phyloP scores from a whole-genome alignment of 2,329 filamentous ascomycete genomes.

The Fusarium mangiferae region DNA sequence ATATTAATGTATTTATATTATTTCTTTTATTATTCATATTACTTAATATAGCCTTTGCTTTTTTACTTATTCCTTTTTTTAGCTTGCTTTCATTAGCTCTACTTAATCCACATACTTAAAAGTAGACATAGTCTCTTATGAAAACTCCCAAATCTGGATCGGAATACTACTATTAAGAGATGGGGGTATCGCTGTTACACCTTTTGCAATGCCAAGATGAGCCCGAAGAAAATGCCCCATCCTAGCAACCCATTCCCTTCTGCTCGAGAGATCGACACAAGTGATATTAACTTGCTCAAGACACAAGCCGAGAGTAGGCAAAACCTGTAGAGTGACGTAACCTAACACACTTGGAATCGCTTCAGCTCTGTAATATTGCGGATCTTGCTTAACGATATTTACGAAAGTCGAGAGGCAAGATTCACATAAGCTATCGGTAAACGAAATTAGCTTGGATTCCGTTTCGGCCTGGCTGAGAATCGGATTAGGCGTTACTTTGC shows the following conservation, averaged over 20 bases:
- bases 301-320: background rate
- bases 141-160: background rate
- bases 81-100: background rate
- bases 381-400: background rate
- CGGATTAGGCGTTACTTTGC: accelerated
- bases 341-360: background rate
- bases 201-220: background rate
- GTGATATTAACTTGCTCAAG: background rate
- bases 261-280: background rate
- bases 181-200: background rate
- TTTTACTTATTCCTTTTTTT: background rate
- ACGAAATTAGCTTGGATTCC: background rate
- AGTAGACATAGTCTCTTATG: background rate
- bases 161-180: background rate
- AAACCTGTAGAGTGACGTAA: background rate
- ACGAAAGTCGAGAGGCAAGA: background rate
- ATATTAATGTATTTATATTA: no score
- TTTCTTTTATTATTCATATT: accelerated
- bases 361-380: background rate
- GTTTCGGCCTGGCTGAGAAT: background rate
- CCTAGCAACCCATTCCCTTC: background rate
- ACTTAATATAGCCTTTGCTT: background rate
- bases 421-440: background rate
- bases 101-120: background rate
- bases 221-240: background rate